phyloP scores from a whole-genome alignment of 768 basidiomycete species.

The Dentipellis fragilis region DNA sequence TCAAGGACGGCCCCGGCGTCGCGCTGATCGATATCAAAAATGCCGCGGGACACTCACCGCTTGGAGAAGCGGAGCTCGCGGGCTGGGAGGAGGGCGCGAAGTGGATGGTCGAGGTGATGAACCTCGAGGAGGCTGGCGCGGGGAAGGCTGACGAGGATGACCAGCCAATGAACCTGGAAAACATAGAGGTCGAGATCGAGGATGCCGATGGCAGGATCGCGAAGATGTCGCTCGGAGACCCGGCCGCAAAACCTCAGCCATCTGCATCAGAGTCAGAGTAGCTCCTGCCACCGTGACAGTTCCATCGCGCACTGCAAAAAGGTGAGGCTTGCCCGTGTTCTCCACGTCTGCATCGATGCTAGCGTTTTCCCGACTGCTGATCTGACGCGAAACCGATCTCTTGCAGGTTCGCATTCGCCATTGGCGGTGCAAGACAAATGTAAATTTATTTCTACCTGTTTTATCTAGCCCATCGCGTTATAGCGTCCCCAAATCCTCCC shows the following conservation, averaged over 20 bases:
- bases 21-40: constrained; percentile 74
- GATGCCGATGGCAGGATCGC: constrained; percentile 65
- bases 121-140: constrained; percentile 41
- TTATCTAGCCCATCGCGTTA: no score
- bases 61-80: constrained; percentile 70
- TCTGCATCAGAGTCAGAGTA: background rate
- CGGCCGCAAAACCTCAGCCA: background rate
- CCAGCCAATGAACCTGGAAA: constrained; percentile 22
- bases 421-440: no score
- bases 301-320: no score
- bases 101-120: constrained; percentile 78
- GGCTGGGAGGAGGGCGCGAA: constrained; percentile 79
- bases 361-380: no score
- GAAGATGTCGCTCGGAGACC: constrained; percentile 33
- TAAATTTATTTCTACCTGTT: no score
- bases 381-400: no score
- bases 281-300: no score
- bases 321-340: no score
- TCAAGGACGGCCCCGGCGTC: constrained; percentile 47
- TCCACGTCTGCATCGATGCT: no score
- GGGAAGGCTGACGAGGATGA: constrained; percentile 29
- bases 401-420: no score
- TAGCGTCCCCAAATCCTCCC: no score
- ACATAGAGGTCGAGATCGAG: constrained; percentile 61
- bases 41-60: constrained; percentile 58